Evolutionary conservation across 257 asterid genomes (phyloP), one percentile per base, ranked within the genome.

Genomic region (Capsicum rhomboideum): DNA sequence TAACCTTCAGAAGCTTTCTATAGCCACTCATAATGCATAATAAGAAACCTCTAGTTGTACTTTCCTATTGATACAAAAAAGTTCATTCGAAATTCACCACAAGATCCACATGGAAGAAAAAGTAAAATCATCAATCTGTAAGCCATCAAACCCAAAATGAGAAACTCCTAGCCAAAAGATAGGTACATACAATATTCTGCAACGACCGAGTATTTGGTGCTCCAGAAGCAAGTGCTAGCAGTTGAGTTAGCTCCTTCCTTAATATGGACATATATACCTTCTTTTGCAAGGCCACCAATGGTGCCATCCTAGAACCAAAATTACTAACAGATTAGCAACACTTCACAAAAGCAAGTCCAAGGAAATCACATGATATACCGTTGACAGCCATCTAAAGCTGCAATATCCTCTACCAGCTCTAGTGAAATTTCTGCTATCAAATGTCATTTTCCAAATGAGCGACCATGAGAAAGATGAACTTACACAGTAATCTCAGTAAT

Each of bases 401-500:
- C 9, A 2, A 50, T 9, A 77, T 77, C 63, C 63, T 50, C 64
- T 50, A 50, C 63, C 59, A 77, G 46, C 82, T 50, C 46, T 77
- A 77, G 17, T 77, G 63, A 10, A 52, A 50, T 17, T 50, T 77
- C 46, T 13, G 63, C 63, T 50, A 28, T 42, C 46, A 77, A n/a
- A 71, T 71, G 37, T 50, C 80, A 77, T 77, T 50, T 49, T 44
- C 46, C 58, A 50, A 77, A 77, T 50, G 26, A 77, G 44, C 28
- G 42, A 75, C 2, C 81, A 9, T 49, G 81, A 50, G 26, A 49
- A 75, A 77, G 26, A 71, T 46, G 86, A 88, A 91, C 99, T 89
- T 87, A 96, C 99, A 96, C 92, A 8, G 98, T 93, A 63, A 94
- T 92, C 90, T 94, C 98, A 54, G 98, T 91, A 77, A 96, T 90